phyloP scores from a whole-genome alignment of 352 stramenopile genomes.

The Thraustochytrium sp. region DNA sequence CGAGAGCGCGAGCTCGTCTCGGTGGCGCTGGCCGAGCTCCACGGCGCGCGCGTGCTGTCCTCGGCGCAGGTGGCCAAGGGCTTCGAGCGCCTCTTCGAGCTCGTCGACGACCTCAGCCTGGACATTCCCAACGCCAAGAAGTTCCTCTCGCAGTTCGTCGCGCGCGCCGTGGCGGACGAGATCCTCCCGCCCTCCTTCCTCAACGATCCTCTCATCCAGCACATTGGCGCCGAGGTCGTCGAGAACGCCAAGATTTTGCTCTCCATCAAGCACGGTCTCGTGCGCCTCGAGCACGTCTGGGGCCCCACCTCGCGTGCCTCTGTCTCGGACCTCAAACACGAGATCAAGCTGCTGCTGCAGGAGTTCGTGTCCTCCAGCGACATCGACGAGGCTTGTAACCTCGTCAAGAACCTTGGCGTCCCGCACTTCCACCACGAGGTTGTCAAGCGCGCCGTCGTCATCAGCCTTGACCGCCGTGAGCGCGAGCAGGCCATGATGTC shows the following conservation, averaged over 20 bases:
- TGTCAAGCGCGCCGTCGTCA: constrained; percentile 45
- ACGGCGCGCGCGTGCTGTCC: constrained; percentile 59
- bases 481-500: constrained; percentile 45
- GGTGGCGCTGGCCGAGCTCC: constrained; percentile 82
- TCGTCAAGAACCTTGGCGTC: constrained; percentile 16
- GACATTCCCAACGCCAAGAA: constrained; percentile 79
- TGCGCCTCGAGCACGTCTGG: constrained; percentile 93
- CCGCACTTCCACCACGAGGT: constrained; percentile 48
- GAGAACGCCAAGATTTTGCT: constrained; percentile 90
- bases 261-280: constrained; percentile 89
- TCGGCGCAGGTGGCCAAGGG: constrained; percentile 58
- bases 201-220: constrained; percentile 86
- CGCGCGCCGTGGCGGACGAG: constrained; percentile 95
- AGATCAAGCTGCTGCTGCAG: constrained; percentile 65
- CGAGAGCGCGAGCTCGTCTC: constrained; percentile 83
- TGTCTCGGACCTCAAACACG: constrained; percentile 87
- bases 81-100: constrained; percentile 91
- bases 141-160: constrained; percentile 72
- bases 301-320: constrained; percentile 70
- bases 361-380: constrained; percentile 46
- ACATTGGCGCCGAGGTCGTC: constrained; percentile 81
- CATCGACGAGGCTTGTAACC: constrained; percentile 38
- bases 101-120: constrained; percentile 89
- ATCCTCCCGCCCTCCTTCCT: constrained; percentile 95
- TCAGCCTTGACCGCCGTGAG: constrained; percentile 40